Percentiles rank a stretch among this genome's conserved stretches.
These are phyloP conservation scores for Microbotryomycetes sp. DNA, from an alignment of 1,284 basidiomycete species.

Conservation along the genomic window DNA sequence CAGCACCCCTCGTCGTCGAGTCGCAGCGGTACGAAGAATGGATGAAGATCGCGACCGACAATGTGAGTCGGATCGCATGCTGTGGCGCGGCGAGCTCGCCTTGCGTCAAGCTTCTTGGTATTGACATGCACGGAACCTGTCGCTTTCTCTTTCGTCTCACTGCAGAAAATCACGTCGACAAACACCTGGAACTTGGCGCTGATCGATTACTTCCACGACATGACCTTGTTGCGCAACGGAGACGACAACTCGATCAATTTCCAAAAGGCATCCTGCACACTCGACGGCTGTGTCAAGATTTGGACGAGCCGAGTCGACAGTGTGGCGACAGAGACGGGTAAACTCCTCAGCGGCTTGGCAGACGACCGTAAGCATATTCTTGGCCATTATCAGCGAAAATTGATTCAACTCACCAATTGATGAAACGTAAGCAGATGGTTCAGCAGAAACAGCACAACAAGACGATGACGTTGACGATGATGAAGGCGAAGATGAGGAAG, in stretches of 20 bases:
- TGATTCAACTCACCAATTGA: too few relatives aligned
- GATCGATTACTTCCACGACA: conserved; percentile 99
- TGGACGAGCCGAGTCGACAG: conserved; percentile 98
- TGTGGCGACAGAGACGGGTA: conserved; percentile 93
- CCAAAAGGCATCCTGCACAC: conserved; percentile 92
- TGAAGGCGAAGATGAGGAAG: conserved; percentile 48
- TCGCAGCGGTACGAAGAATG: conserved; percentile 65
- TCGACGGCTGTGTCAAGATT: conserved; percentile 99
- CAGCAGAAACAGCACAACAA: too few relatives aligned
- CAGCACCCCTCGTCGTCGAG: conserved; percentile 24
- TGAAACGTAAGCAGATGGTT: too few relatives aligned
- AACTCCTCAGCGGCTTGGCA: conserved; percentile 85
- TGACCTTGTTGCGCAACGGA: conserved; percentile 88
- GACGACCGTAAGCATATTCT: conserved; percentile 45
- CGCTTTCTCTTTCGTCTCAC: background rate
- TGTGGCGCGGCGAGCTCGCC: too few relatives aligned
- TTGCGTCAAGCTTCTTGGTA: background rate
- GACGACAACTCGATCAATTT: conserved; percentile 88
- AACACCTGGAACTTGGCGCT: conserved; percentile 98
- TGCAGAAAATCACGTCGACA: conserved; percentile 93
- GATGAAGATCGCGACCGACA: conserved; percentile 99
- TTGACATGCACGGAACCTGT: background rate
- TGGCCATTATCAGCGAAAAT: too few relatives aligned
- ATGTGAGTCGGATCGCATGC: conserved; percentile 62
- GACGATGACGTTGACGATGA: conserved; percentile 50